phyloP scores from a whole-genome alignment of 495 filamentous ascomycete species.

The Platismatia glauca region DNA sequence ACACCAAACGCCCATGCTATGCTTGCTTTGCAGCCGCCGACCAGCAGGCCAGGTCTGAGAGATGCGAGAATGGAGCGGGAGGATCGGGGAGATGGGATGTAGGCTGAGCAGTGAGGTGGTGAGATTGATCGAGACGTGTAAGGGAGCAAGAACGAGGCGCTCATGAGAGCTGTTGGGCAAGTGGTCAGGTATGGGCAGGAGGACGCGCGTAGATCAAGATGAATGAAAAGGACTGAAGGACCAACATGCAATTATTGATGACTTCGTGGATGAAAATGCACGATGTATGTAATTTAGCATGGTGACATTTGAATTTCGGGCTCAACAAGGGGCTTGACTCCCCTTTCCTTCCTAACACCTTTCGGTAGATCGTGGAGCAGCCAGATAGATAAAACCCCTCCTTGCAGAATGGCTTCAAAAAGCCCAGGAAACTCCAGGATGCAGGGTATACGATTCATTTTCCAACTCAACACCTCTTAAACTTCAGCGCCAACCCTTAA shows the following conservation, averaged over 20 bases:
- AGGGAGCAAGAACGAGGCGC: constrained; percentile 5
- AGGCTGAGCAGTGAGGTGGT: constrained; percentile 6
- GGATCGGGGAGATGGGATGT: constrained; percentile 7
- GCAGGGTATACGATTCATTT: not conserved
- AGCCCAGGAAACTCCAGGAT: not conserved
- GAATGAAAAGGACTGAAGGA: not conserved
- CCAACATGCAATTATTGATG: not conserved
- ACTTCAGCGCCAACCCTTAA: constrained; percentile 14
- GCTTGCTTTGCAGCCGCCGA: constrained; percentile 3
- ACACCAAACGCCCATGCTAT: constrained; percentile 14
- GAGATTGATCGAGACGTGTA: constrained; percentile 9
- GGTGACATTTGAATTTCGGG: not conserved
- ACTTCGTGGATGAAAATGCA: not conserved
- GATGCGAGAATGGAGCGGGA: constrained; percentile 4
- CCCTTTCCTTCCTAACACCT: not conserved
- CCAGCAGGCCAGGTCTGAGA: constrained; percentile 5
- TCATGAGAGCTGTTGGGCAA: constrained; percentile 12
- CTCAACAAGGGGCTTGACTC: not conserved
- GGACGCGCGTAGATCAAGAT: not conserved
- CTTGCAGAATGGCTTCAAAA: not conserved
- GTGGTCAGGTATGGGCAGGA: constrained; percentile 6
- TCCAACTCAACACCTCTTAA: no score
- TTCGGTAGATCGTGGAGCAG: no score
- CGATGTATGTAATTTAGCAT: not conserved
- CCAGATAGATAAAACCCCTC: not conserved